Evolutionary conservation across 345 rosid genomes (phyloP).

Genomic region (Citrus sp.): DNA sequence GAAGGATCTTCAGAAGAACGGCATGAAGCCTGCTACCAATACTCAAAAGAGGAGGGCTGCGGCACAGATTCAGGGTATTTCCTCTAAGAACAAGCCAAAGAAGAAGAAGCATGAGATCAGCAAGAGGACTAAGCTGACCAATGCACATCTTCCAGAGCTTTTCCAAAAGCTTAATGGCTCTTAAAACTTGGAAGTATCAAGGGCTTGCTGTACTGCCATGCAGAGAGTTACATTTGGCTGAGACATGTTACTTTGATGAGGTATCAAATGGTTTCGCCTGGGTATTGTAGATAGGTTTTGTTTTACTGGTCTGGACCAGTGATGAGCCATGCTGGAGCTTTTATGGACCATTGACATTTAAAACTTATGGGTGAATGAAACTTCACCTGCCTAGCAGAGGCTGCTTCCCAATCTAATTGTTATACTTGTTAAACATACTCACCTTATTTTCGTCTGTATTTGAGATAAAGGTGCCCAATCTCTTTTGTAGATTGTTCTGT

Average conservation of each 20-base stretch:
- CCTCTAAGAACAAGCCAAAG: conserved; percentile 50
- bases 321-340: background rate
- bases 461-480: background rate
- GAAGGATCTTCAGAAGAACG: conserved; percentile 69
- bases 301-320: background rate
- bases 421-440: background rate
- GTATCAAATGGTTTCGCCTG: background rate
- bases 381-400: background rate
- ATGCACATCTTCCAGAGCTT: conserved; percentile 76
- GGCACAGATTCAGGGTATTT: conserved; percentile 55
- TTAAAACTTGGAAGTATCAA: conserved; percentile 2
- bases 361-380: background rate
- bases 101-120: conserved; percentile 76
- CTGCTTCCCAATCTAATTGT: background rate
- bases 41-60: conserved; percentile 77
- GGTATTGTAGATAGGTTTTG: background rate
- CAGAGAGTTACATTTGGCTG: no score
- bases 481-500: background rate
- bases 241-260: background rate
- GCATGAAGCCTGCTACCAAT: conserved; percentile 79
- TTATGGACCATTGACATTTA: background rate
- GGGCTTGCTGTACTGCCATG: background rate
- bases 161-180: conserved; percentile 36
- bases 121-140: conserved; percentile 83
- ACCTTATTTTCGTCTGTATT: background rate